Evolutionary conservation across 148 eudicot genomes (phyloP), one percentile per base, ranked within the genome.

Genomic region (Camellia granthamiana): DNA sequence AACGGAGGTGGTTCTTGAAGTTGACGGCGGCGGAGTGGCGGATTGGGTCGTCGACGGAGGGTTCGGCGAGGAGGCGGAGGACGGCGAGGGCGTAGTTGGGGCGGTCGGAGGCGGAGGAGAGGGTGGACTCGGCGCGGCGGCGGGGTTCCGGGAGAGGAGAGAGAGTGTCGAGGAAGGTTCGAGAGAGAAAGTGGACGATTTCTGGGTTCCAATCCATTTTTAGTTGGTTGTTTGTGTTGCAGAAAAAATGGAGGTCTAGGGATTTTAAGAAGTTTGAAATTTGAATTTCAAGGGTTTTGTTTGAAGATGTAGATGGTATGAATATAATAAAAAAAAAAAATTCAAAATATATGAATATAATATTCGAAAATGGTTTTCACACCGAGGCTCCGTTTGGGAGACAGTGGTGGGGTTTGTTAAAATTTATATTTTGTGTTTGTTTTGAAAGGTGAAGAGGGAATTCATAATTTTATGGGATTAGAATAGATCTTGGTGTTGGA

Each of bases 1-100:
- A 72, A 60, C 89, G 90, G 79, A 96, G 92, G 80, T 90, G 93
- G 80, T 96, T 96, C 69, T 96, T 93, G 85, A 96, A 93, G 92
- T 89, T 89, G 47, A 96, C 98, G 6, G 98, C 92, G 19, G 99
- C 98, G 10, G 98, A 84, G 46, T 90, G 97, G 65, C 92, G 92
- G 87, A 91, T 84, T 78, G 89, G 82, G 69, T 88, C 92, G 55
- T 92, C 95, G 46, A 92, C 83, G 3, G 95, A 51, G 62, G 88
- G 84, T 46, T 90, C 90, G 6, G 93, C 88, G 10, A 96, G 88
- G 18, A 96, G 92, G 42, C 90, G 90, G 83, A 96, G 99, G 52
- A 96, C 94, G 41, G 95, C 94, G 30, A 93, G 89, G 43, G 88
- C 95, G 69, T 84, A 96, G 87, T 90, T 92, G 60, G 93, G 92